Evolutionary conservation across 1,284 basidiomycete species (phyloP).

Genomic region (Malassezia dermatis): DNA sequence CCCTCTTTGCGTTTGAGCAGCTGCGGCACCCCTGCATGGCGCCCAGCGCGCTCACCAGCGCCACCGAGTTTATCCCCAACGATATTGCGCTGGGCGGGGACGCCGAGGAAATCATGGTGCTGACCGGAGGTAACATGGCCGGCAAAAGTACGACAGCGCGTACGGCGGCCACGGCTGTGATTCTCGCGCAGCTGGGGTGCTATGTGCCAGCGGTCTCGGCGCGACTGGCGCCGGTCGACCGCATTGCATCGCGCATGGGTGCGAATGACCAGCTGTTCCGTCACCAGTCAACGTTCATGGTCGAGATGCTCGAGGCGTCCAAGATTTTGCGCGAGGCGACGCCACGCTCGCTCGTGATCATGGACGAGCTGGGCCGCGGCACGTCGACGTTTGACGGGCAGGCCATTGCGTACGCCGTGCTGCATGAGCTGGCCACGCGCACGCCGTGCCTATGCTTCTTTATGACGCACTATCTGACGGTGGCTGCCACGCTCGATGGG

Average conservation of each 20-base stretch:
- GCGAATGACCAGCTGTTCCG: slow-evolving; percentile 53
- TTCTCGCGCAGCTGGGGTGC: slow-evolving; percentile 97
- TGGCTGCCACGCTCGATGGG: slow-evolving; percentile 38
- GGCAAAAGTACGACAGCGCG: slow-evolving; percentile 58
- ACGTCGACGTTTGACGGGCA: slow-evolving; percentile 47
- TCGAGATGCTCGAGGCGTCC: slow-evolving; percentile 47
- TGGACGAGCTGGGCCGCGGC: slow-evolving; percentile 48
- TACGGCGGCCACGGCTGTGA: slow-evolving; percentile 91
- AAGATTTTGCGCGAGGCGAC: slow-evolving; percentile 45
- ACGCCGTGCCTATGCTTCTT: slow-evolving; percentile 46
- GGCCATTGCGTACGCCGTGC: slow-evolving; percentile 44
- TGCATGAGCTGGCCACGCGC: slow-evolving; percentile 40
- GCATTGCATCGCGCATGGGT: slow-evolving; percentile 94
- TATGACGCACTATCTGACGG: slow-evolving; percentile 43
- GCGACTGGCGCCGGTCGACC: slow-evolving; percentile 75
- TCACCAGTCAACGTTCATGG: slow-evolving; percentile 47
- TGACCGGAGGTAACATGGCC: slow-evolving; percentile 89
- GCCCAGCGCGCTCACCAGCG: slow-evolving; percentile 18
- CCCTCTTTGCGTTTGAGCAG: slow-evolving; percentile 67
- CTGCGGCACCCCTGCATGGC: slow-evolving; percentile 66
- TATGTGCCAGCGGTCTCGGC: slow-evolving; percentile 78
- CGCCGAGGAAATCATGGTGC: slow-evolving; percentile 66
- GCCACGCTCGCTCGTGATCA: slow-evolving; percentile 45
- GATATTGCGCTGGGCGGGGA: slow-evolving; percentile 74
- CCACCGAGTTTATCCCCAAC: slow-evolving; percentile 80